Base-by-base conservation (phyloP, 768 basidiomycete genomes). In the Coprinopsis strossmayeri region DNA sequence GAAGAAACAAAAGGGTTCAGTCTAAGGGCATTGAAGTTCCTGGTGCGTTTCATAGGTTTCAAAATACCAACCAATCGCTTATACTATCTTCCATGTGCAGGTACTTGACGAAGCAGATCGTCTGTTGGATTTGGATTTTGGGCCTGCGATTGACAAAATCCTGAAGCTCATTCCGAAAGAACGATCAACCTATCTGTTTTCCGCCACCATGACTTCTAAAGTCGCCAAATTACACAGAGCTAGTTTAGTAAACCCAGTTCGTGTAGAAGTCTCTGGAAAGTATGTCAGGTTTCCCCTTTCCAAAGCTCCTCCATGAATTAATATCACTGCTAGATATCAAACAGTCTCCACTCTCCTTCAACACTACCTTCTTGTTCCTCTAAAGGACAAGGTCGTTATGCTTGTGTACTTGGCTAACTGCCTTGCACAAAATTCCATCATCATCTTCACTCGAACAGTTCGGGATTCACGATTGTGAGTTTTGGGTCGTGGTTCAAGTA, bases 151-250 rank as follows among this genome's bases (percentile, higher is more conserved):
- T 57, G 95, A 98, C 71, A 92, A 91, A 71, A 93, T 99, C 59
- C 76, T 99, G 28, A 95, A 94, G 67, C 80, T 91, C 32, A 85
- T 99, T 53, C 96, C 95, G 18, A 90, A 83, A 59, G 94, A 97
- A 57, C 80, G 96, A 10, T 89, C 86, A 25, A 99, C 96, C 2
- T 97, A 92, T 61, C 77, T 99, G 1, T 99, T 93, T 70, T 97
- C 95, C 11, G 96, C 95, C 4, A 98, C 95, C 18, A 98, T 99
- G 95, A 95, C 96, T 10, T 92, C 91, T 12, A 98, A 97, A 68
- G 92, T 99, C 2, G 91, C 89, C 10, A 97, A 97, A 66, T 73
- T 99, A 10, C 95, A 98, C 63, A 71, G 95, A 46, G 94, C 96
- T 26, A 93, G 91, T 72, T 71, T 98, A 60, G 78, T 80, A 26